Conservation (phyloP, 768 basidiomycete genomes). For the Lactarius akahatsu region DNA sequence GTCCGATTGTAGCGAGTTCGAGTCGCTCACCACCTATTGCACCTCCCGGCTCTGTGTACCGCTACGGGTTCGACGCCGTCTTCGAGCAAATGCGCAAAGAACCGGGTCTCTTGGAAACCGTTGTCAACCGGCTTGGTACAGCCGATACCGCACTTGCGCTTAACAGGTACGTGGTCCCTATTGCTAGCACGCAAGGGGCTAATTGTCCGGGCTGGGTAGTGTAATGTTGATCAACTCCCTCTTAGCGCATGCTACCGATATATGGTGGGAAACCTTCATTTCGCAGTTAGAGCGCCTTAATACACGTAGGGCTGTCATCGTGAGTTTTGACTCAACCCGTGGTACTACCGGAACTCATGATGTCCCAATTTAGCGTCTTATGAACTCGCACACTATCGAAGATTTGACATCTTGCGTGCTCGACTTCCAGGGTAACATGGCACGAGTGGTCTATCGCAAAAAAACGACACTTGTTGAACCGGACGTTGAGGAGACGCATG, state of each 20-base stretch:
- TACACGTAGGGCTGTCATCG: conserved; percentile 78
- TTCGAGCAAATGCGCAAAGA: conserved; percentile 81
- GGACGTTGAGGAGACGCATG: conserved; percentile 57
- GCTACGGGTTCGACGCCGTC: conserved; percentile 80
- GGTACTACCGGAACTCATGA: conserved; percentile 17
- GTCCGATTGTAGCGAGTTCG: conserved; percentile 55
- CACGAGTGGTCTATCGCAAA: conserved; percentile 75
- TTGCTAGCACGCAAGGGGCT: conserved; percentile 21
- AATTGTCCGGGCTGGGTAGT: conserved; percentile 40
- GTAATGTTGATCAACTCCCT: conserved; percentile 91
- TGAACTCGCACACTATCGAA: conserved; percentile 78
- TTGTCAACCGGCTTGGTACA: conserved; percentile 75
- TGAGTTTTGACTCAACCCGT: conserved; percentile 40
- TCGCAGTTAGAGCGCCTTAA: conserved; percentile 71
- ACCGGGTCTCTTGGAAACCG: conserved; percentile 68
- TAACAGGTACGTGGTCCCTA: conserved; percentile 54
- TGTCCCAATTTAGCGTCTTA: conserved; percentile 56
- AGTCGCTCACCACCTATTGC: conserved; percentile 53
- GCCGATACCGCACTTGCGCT: conserved; percentile 84
- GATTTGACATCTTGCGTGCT: conserved; percentile 82
- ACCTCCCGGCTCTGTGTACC: conserved; percentile 71
- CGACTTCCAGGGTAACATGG: conserved; percentile 85
- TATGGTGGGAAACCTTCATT: conserved; percentile 77
- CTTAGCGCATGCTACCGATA: conserved; percentile 73
- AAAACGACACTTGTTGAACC: conserved; percentile 78